Conservation (phyloP, 345 rosid species). For the Hibiscus tridactylites region DNA sequence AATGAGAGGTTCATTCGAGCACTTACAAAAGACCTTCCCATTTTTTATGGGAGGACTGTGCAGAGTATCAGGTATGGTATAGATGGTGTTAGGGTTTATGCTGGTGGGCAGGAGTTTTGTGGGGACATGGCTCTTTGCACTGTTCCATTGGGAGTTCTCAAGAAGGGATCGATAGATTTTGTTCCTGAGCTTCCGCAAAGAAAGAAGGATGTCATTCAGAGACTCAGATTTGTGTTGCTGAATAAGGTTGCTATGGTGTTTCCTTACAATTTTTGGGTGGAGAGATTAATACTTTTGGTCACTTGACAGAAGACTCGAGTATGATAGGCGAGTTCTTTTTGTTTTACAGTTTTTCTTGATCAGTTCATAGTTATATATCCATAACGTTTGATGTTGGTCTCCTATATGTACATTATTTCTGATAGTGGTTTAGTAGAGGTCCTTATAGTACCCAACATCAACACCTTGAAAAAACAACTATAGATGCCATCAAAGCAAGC, state of each 20-base stretch:
- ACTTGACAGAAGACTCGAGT: slow-evolving; percentile 63
- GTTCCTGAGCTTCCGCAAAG: no score
- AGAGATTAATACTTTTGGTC: slow-evolving; percentile 87
- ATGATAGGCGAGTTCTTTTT: slow-evolving; percentile 91
- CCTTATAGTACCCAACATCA: no score
- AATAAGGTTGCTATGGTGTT: slow-evolving; percentile 92
- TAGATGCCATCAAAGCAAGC: no score
- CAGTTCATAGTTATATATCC: no score
- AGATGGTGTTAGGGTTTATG: slow-evolving; percentile 68
- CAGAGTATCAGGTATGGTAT: slow-evolving; percentile 71
- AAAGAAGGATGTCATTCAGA: no score
- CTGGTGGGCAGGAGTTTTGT: slow-evolving; percentile 58
- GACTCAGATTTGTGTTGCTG: slow-evolving; percentile 67
- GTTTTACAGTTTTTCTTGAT: no score
- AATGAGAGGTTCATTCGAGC: slow-evolving; percentile 79
- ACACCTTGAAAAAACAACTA: no score
- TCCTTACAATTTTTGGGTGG: slow-evolving; percentile 81
- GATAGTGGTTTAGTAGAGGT: no score
- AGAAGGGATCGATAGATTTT: no score
- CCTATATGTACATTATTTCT: no score
- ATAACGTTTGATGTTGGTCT: no score
- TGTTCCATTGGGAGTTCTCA: no score
- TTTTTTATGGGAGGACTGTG: slow-evolving; percentile 67
- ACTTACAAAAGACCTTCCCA: slow-evolving; percentile 75
- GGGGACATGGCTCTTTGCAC: slow-evolving; percentile 97